A percentile compares a stretch with the other conserved stretches of the same genome.
Conservation (phyloP, 2,329 filamentous ascomycete species). For the Verticillium klebahnii region DNA sequence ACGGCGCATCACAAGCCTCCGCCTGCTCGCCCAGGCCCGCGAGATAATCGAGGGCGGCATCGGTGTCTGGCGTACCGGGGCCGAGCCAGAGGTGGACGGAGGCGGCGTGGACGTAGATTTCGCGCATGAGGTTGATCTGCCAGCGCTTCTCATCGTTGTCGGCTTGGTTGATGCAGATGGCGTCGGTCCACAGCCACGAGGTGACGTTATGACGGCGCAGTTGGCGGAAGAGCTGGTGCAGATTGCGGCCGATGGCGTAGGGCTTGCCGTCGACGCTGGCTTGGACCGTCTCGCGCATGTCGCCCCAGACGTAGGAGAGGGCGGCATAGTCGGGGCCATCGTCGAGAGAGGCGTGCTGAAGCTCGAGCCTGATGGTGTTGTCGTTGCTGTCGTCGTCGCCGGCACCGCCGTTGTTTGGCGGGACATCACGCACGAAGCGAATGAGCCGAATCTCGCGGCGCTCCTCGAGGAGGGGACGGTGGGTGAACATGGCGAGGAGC, state of each 20-base stretch:
- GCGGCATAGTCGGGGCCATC: conserved; percentile 8
- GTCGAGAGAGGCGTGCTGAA: conserved; percentile 6
- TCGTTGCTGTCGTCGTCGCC: too few species aligned
- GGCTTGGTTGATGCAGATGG: conserved; percentile 15
- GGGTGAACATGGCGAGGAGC: background rate
- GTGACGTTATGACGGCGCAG: background rate
- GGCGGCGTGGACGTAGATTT: conserved; percentile 12
- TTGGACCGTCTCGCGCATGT: background rate
- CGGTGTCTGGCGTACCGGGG: background rate
- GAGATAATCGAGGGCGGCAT: background rate
- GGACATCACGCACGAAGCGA: conserved; percentile 2
- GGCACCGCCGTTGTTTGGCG: too few species aligned
- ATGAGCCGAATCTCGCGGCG: conserved; percentile 13
- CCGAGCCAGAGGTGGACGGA: conserved; percentile 16
- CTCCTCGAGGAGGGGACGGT: background rate
- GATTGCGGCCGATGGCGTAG: conserved; percentile 2
- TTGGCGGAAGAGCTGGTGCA: conserved; percentile 6
- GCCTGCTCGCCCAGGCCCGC: background rate
- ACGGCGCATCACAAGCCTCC: background rate
- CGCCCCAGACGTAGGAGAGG: conserved; percentile 17
- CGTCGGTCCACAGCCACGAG: conserved; percentile 15
- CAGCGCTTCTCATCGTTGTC: conserved; percentile 13
- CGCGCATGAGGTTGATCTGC: conserved; percentile 14
- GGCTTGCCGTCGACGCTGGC: conserved; percentile 4
- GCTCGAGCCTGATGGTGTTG: conserved; percentile 7